These are phyloP conservation scores for Jatropha podagrica DNA, from an alignment of 441 rosid genomes.

Conservation along the genomic window DNA sequence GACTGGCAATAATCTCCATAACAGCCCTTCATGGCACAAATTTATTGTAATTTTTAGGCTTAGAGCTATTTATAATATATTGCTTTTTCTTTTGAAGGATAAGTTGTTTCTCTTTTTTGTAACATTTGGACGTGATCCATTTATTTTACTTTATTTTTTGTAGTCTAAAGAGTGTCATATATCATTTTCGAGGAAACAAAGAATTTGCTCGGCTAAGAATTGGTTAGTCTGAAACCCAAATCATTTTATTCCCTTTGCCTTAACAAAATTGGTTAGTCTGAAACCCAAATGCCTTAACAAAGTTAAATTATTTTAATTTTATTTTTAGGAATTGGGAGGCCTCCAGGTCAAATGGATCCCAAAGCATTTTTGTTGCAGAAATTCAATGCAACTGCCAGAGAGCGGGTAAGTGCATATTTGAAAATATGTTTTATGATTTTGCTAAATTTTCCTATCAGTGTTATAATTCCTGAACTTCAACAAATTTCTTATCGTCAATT, in stretches of 20 bases:
- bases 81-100: neutral
- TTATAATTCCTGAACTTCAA: neutral
- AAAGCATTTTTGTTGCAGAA: constrained; percentile 88
- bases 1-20: neutral
- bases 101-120: neutral
- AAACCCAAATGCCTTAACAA: neutral
- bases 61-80: neutral
- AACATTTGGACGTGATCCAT: neutral
- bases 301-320: neutral
- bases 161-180: constrained; percentile 74
- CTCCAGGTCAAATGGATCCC: constrained; percentile 98
- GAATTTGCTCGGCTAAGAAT: constrained; percentile 88
- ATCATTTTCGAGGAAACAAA: constrained; percentile 69
- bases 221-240: constrained; percentile 44
- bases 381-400: constrained; percentile 59
- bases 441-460: neutral
- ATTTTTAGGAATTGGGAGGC: constrained; percentile 68
- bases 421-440: neutral
- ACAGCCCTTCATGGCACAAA: neutral
- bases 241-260: constrained; percentile 1
- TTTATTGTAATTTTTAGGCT: neutral
- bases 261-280: constrained; percentile 51
- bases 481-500: neutral
- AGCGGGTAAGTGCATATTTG: constrained; percentile 47
- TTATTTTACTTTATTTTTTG: constrained; percentile 1